Evolutionary conservation across 345 rosid species (phyloP), one percentile per base, ranked within the genome.

Genomic region (Mallotus nudiflorus): DNA sequence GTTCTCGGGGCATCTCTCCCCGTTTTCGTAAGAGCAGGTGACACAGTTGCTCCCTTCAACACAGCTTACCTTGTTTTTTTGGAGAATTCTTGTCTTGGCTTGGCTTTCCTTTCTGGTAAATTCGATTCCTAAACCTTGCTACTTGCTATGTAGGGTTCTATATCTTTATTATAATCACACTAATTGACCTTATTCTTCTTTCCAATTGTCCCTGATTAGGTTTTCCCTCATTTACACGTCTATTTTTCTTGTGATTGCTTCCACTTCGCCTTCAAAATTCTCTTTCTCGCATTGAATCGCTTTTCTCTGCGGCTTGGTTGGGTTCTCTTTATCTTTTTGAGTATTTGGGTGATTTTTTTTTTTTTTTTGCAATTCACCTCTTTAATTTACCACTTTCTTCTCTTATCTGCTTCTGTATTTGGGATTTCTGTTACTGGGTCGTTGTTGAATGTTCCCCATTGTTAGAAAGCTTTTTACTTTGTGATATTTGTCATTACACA

Each of bases 81-180:
- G 19, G 50, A n/a, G n/a, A n/a, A n/a, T n/a, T n/a, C n/a, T n/a
- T n/a, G 66, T 62, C 55, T 64, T n/a, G n/a, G 55, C 68, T 64
- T 64, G 4, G 22, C 33, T n/a, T n/a, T n/a, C n/a, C n/a, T n/a
- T n/a, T n/a, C n/a, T 46, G 68, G 68, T 65, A 65, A 24, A 16
- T 28, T 0, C 0, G 28, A 28, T 46, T 65, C 68, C 40, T 9
- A 9, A 15, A 35, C 39, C 14, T 62, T 15, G 19, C 29, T 10
- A 20, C 9, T 39, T 39, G 9, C 46, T 46, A 1, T 13, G 37
- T 28, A 46, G 18, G 42, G 55, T 65, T 48, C 10, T 33, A 16
- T 33, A 19, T 64, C 67, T 46, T n/a, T 9, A 9, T 63, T 9
- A 44, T 27, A 14, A n/a, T n/a, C n/a, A n/a, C 66, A 14, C 22